phyloP scores from a whole-genome alignment of 768 basidiomycete genomes.

The Trametes villosa region DNA sequence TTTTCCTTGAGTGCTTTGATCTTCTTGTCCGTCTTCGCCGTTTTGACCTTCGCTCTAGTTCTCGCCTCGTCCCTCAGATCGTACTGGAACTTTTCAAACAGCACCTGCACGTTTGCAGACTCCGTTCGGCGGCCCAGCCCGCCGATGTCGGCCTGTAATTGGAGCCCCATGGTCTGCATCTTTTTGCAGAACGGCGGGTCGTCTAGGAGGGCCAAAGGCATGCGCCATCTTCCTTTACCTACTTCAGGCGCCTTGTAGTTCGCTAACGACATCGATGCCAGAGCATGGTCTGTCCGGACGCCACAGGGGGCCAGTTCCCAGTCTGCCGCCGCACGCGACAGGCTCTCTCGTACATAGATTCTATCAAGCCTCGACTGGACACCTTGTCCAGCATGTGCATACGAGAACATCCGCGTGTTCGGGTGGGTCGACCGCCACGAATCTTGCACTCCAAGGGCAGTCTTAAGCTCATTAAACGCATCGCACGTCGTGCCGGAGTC shows the following conservation, averaged over 20 bases:
- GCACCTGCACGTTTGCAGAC: neutral
- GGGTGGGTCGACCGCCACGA: neutral
- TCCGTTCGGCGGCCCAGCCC: neutral
- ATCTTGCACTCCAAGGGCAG: neutral
- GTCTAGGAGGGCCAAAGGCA: neutral
- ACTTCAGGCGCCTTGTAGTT: neutral
- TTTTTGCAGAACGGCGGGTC: neutral
- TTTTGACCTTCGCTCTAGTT: neutral
- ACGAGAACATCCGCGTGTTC: neutral
- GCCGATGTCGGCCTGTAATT: neutral
- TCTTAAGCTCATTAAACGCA: too few species aligned
- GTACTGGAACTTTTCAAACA: neutral
- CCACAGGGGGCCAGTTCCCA: neutral
- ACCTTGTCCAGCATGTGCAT: neutral
- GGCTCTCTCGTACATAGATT: neutral
- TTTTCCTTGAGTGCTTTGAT: neutral
- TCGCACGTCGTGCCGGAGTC: too few species aligned
- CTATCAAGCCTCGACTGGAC: neutral
- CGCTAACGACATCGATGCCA: neutral
- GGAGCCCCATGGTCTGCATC: neutral
- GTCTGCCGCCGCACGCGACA: neutral
- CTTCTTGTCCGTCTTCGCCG: neutral
- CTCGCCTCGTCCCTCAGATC: neutral
- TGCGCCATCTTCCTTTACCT: constrained; percentile 12
- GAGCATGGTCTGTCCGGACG: neutral